phyloP scores from a whole-genome alignment of 2,329 filamentous ascomycete species.

The Aspergillus puulaauensis region DNA sequence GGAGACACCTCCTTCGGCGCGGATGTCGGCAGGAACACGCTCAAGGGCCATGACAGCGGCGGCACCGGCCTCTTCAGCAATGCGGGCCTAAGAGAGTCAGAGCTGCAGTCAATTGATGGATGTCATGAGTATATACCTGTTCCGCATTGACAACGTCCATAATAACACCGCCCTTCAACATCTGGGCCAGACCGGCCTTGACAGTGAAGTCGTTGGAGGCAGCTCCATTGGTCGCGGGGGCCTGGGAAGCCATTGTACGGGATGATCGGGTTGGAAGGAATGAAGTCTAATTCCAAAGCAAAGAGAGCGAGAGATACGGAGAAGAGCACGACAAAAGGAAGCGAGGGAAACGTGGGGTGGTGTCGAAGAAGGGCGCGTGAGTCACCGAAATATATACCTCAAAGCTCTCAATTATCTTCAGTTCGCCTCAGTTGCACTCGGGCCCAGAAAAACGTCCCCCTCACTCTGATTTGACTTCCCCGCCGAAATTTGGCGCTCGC shows the following conservation, averaged over 20 bases:
- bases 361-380: constrained; percentile 14
- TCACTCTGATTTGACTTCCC: neutral
- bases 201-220: constrained; percentile 69
- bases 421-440: neutral
- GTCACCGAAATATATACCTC: constrained; percentile 15
- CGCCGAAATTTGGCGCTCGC: neutral
- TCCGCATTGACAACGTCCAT: constrained; percentile 97
- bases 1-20: constrained; percentile 85
- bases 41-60: constrained; percentile 98
- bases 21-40: constrained; percentile 94
- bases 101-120: neutral
- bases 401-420: neutral
- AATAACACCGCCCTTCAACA: constrained; percentile 98
- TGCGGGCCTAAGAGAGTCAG: constrained; percentile 66
- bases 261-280: constrained; percentile 1
- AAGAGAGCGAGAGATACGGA: constrained; percentile 1
- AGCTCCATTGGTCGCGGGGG: constrained; percentile 30
- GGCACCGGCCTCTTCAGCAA: constrained; percentile 95
- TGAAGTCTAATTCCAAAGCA: constrained; percentile 4
- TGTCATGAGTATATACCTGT: constrained; percentile 53
- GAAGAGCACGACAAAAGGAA: constrained; percentile 4
- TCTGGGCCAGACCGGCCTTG: constrained; percentile 93
- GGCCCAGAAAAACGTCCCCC: constrained; percentile 1
- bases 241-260: constrained; percentile 36
- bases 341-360: constrained; percentile 7